These are phyloP conservation scores for Vinca minor DNA, from an alignment of 257 asterid genomes.

Conservation along the genomic window DNA sequence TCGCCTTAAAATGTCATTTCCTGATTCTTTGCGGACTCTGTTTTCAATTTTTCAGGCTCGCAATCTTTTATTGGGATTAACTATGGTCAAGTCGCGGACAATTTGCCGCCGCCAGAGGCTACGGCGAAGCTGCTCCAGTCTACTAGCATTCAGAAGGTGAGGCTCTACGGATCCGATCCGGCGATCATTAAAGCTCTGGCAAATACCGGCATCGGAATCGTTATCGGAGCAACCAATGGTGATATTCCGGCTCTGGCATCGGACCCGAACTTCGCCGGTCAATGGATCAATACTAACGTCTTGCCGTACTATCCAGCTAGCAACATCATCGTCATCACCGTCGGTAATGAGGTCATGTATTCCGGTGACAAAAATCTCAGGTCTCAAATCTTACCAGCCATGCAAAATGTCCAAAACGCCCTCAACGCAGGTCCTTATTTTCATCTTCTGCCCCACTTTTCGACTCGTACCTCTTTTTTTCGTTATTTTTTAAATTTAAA, in stretches of 20 bases:
- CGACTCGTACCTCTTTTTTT: background rate
- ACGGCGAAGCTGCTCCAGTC: slow-evolving; percentile 74
- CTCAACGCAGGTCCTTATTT: slow-evolving; percentile 58
- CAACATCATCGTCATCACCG: slow-evolving; percentile 59
- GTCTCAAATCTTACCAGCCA: slow-evolving; percentile 73
- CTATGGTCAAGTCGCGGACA: slow-evolving; percentile 84
- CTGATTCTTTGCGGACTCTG: background rate
- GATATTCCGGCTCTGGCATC: slow-evolving; percentile 83
- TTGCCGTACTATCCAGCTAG: slow-evolving; percentile 72
- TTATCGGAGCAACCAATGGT: slow-evolving; percentile 88
- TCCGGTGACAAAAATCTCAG: slow-evolving; percentile 53
- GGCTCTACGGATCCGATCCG: slow-evolving; percentile 89
- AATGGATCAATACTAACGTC: slow-evolving; percentile 72
- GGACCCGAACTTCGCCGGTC: slow-evolving; percentile 81
- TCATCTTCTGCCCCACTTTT: background rate
- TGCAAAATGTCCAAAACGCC: slow-evolving; percentile 97
- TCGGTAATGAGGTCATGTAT: slow-evolving; percentile 85
- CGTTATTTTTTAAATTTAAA: too few relatives aligned
- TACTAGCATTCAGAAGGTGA: slow-evolving; percentile 73
- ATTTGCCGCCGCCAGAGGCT: slow-evolving; percentile 77
- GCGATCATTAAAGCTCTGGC: slow-evolving; percentile 68
- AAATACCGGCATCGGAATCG: slow-evolving; percentile 70
- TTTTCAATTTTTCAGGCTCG: slow-evolving; percentile 35
- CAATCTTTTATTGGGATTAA: slow-evolving; percentile 82
- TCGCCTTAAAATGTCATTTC: background rate